A percentile compares a stretch with the other conserved stretches of the same genome.
These are phyloP conservation scores for Phytophthora nicotianae DNA, from an alignment of 352 stramenopile species.

Conservation along the genomic window DNA sequence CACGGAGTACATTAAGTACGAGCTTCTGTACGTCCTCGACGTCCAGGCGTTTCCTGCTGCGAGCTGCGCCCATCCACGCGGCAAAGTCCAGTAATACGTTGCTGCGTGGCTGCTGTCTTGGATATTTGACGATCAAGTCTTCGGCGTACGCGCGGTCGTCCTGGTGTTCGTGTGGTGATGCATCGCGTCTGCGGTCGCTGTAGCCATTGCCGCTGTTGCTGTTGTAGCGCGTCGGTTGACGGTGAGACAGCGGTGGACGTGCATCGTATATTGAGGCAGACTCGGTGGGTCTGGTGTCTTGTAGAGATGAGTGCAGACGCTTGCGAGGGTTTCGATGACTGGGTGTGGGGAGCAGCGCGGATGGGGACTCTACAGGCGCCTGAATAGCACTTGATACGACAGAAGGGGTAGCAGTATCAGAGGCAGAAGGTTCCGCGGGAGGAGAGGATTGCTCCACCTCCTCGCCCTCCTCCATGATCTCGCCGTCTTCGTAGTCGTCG, in stretches of 20 bases:
- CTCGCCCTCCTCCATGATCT: constrained; percentile 75
- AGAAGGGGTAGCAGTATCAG: neutral
- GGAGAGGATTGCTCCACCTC: constrained; percentile 31
- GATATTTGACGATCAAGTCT: constrained; percentile 73
- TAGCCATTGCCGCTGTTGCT: constrained; percentile 10
- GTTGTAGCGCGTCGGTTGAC: constrained; percentile 22
- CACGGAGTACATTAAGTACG: constrained; percentile 51
- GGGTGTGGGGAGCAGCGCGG: constrained; percentile 11
- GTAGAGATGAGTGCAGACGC: constrained; percentile 23
- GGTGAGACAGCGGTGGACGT: constrained; percentile 22
- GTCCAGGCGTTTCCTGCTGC: constrained; percentile 50
- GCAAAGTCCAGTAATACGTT: constrained; percentile 77
- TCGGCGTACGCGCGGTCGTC: constrained; percentile 57
- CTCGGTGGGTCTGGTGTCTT: constrained; percentile 1
- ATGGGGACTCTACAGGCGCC: constrained; percentile 5
- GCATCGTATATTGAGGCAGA: constrained; percentile 19
- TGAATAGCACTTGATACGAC: neutral
- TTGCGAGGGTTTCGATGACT: constrained; percentile 21
- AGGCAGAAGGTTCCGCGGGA: neutral
- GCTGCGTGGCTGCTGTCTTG: constrained; percentile 62
- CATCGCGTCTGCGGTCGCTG: constrained; percentile 21
- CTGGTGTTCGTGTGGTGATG: constrained; percentile 19
- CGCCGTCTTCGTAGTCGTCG: constrained; percentile 70
- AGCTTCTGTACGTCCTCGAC: constrained; percentile 71
- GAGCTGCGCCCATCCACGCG: constrained; percentile 64